phyloP scores from a whole-genome alignment of 2,329 filamentous ascomycete genomes.

The Cercospora nicotianae region DNA sequence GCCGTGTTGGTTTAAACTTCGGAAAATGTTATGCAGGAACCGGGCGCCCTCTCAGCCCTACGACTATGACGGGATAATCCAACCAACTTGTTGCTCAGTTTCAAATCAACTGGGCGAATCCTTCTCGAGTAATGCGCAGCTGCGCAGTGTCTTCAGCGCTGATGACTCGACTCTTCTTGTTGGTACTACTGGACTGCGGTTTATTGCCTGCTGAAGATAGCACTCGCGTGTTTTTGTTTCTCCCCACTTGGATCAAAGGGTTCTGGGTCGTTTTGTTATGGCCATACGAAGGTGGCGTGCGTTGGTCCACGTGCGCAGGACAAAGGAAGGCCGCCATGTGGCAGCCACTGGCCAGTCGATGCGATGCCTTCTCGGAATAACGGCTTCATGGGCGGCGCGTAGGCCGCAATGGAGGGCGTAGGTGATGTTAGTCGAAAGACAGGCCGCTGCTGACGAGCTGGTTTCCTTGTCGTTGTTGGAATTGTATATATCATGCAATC shows the following conservation, averaged over 20 bases:
- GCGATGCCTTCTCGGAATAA: neutral
- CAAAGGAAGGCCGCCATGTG: slow-evolving; percentile 13
- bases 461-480: neutral
- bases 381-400: neutral
- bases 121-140: neutral
- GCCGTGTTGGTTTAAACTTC: neutral
- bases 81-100: neutral
- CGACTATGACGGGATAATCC: neutral
- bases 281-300: slow-evolving; percentile 3
- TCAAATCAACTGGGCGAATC: neutral
- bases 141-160: neutral
- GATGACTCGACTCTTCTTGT: neutral
- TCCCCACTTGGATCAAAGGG: slow-evolving; percentile 8
- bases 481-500: neutral
- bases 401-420: neutral
- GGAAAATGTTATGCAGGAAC: neutral
- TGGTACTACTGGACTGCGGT: neutral
- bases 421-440: neutral
- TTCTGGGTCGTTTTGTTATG: neutral
- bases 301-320: neutral
- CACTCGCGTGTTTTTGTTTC: neutral
- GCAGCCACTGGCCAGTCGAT: neutral
- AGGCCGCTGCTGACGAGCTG: neutral
- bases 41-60: neutral
- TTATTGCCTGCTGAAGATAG: neutral